phyloP scores from a whole-genome alignment of 2,329 filamentous ascomycete species.

The Cercospora sojina region DNA sequence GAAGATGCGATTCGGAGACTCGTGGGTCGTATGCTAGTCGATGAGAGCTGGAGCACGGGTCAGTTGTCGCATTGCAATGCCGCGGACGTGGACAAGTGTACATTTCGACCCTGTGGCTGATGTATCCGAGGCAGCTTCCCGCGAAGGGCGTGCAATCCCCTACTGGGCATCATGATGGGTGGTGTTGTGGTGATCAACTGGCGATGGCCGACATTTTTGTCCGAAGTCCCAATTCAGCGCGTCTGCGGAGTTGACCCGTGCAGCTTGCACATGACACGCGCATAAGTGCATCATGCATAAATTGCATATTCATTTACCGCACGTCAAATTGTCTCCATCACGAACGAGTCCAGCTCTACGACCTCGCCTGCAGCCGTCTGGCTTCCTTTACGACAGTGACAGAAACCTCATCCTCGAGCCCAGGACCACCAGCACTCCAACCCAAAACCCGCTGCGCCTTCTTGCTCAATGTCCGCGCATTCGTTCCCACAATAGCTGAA shows the following conservation, averaged over 20 bases:
- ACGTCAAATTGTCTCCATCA: not conserved
- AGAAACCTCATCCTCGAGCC: not conserved
- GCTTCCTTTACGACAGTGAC: not conserved
- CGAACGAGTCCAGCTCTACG: not conserved
- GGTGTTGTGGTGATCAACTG: slow-evolving; percentile 7
- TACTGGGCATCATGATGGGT: slow-evolving; percentile 48
- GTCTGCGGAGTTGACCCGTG: not conserved
- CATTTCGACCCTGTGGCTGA: slow-evolving; percentile 33
- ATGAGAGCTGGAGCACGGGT: slow-evolving; percentile 31
- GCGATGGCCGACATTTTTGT: not conserved
- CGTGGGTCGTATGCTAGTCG: slow-evolving; percentile 18
- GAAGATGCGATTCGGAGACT: slow-evolving; percentile 17
- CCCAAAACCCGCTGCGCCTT: not conserved
- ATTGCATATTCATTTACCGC: not conserved
- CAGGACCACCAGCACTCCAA: not conserved
- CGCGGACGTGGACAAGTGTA: slow-evolving; percentile 10
- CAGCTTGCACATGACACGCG: not conserved
- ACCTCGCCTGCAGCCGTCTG: not conserved
- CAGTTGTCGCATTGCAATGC: not conserved
- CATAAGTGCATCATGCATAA: not conserved
- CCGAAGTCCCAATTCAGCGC: too few species aligned
- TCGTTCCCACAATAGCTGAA: not conserved
- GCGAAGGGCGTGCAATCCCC: slow-evolving; percentile 44
- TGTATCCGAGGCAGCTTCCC: slow-evolving; percentile 28
- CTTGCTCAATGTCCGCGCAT: not conserved